Evolutionary conservation across 2,329 filamentous ascomycete genomes (phyloP), one percentile per base, ranked within the genome.

Genomic region (Corniculantispora saksenae): DNA sequence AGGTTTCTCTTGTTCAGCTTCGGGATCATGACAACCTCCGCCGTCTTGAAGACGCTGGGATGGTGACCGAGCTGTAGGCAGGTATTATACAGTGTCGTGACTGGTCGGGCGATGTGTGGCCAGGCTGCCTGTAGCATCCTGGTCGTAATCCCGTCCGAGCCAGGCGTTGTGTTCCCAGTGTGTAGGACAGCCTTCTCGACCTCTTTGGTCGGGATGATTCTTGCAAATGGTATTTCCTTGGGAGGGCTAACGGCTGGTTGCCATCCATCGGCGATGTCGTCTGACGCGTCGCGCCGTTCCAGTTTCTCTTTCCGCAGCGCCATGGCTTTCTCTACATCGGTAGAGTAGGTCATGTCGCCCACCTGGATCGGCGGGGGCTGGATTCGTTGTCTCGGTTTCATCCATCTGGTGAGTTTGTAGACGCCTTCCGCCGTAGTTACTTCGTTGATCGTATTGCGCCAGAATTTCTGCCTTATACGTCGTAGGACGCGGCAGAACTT

Each of bases 21-120:
- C 3, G 65, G 56, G 54, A 74, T 70, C 29, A 72, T 71, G 12
- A 72, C 61, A 3, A 72, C 67, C 55, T 71, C 69, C 10, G 67
- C 69, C n/a, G 69, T 40, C 48, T 66, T 65, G 32, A 70, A 72
- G 12, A 64, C 61, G 47, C 60, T 66, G 7, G 67, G 70, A 58
- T 72, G 61, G 48, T 71, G 62, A 29, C 70, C 67, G 27, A 68
- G 35, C n/a, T 8, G 38, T 25, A 65, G 50, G n/a, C 43, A 65
- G 23, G 48, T 57, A 29, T 65, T 61, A 50, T 65, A 61, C 3
- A 65, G 48, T 19, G 27, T 60, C 25, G 56, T 65, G 38, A 65
- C 4, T 29, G 38, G 48, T 38, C n/a, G 25, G 56, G 45, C 21
- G 38, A 65, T 65, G 6, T 48, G 40, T 3, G 63, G 25, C 63